Conservation (phyloP, 306 rosid species). For the Castanea sativa region DNA sequence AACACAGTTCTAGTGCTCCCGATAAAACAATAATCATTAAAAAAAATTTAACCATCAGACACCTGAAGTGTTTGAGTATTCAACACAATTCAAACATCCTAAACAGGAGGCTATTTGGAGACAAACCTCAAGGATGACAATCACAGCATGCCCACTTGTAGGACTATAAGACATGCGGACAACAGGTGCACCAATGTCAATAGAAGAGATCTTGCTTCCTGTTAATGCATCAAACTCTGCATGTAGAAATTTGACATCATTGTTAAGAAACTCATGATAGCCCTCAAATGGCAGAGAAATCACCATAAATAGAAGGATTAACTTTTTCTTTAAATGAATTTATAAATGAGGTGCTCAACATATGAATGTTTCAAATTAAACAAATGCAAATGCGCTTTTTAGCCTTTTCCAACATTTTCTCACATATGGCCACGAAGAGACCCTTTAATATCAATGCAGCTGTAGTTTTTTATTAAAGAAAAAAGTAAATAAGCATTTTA, state of each 20-base stretch:
- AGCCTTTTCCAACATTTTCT: neutral
- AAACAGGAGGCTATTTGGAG: conserved; percentile 14
- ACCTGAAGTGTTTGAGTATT: neutral
- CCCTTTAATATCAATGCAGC: neutral
- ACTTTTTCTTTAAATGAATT: neutral
- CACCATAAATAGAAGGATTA: neutral
- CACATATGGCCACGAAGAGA: neutral
- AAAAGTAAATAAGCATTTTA: too few relatives aligned
- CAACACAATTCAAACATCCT: neutral
- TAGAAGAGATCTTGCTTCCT: conserved; percentile 86
- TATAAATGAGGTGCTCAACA: neutral
- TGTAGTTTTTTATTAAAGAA: too few relatives aligned
- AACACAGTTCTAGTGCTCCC: neutral
- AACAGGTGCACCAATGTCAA: conserved; percentile 86
- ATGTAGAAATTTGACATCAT: conserved; percentile 19
- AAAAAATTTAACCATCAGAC: neutral
- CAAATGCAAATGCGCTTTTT: neutral
- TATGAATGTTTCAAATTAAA: neutral
- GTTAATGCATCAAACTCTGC: conserved; percentile 92
- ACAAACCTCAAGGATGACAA: conserved; percentile 83
- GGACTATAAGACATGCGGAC: conserved; percentile 94
- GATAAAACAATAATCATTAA: neutral
- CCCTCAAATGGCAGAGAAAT: neutral
- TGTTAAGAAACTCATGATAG: conserved; percentile 10
- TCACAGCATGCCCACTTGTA: conserved; percentile 81